phyloP scores from a whole-genome alignment of 345 rosid genomes.

The Atalantia buxifolia region DNA sequence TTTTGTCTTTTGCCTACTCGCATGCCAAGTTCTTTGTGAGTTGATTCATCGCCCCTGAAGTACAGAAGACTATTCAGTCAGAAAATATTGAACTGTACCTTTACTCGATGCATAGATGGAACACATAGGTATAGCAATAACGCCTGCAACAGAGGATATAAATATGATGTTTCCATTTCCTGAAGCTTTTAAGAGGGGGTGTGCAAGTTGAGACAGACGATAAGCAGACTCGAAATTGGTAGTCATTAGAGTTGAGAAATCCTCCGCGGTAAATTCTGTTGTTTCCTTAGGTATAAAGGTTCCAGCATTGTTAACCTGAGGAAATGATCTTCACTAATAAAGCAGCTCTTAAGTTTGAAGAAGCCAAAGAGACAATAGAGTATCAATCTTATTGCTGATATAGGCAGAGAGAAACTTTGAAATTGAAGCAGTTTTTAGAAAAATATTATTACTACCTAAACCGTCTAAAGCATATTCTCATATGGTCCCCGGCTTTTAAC shows the following conservation, averaged over 20 bases:
- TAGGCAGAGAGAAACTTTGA: no score
- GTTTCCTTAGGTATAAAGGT: slow-evolving; percentile 30
- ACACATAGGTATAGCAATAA: slow-evolving; percentile 17
- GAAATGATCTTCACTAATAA: background rate
- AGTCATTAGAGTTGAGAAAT: slow-evolving; percentile 22
- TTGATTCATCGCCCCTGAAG: slow-evolving; percentile 41
- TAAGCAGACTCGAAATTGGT: slow-evolving; percentile 46
- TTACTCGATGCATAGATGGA: slow-evolving; percentile 42
- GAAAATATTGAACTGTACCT: slow-evolving; percentile 19
- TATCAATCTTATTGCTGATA: no score
- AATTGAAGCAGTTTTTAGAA: no score
- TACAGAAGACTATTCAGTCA: background rate
- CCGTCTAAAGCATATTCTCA: no score
- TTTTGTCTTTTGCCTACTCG: slow-evolving; percentile 46
- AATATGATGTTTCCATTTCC: slow-evolving; percentile 49
- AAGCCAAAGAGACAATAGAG: background rate
- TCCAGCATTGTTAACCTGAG: slow-evolving; percentile 48
- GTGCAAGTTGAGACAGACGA: slow-evolving; percentile 37
- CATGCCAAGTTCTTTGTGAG: slow-evolving; percentile 42
- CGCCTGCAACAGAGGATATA: slow-evolving; percentile 41
- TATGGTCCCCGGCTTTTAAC: no score
- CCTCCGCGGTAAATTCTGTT: slow-evolving; percentile 26
- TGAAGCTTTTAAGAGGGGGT: slow-evolving; percentile 43
- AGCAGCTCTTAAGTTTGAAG: background rate
- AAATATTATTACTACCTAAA: no score